Evolutionary conservation across 306 rosid species (phyloP).

Genomic region (Glycyrrhiza uralensis): DNA sequence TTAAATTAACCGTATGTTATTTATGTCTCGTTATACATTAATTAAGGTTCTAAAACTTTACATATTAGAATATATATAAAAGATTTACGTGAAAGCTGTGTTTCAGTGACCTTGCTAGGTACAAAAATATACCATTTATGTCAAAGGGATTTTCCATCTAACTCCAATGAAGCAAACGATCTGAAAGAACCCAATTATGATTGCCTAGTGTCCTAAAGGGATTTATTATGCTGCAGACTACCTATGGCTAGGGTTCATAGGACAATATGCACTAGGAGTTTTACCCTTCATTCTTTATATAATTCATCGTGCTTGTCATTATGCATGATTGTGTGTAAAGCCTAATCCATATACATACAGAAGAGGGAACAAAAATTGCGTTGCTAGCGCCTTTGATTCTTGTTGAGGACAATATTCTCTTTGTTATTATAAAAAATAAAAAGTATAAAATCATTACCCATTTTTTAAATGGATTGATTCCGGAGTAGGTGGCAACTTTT

Average conservation of each 20-base stretch:
- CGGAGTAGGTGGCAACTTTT: conserved; percentile 80
- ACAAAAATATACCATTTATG: conserved; percentile 21
- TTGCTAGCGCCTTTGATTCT: conserved; percentile 41
- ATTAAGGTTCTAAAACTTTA: too few species aligned
- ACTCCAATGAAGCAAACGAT: conserved; percentile 27
- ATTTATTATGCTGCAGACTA: too few species aligned
- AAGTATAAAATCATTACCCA: conserved; percentile 15
- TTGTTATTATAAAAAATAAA: conserved; percentile 23
- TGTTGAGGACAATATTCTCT: conserved; percentile 49
- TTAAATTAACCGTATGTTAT: too few species aligned
- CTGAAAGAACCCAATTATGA: conserved; percentile 21
- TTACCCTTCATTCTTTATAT: neutral
- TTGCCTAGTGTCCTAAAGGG: conserved; percentile 34
- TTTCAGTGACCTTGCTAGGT: conserved; percentile 29
- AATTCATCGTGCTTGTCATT: too few species aligned
- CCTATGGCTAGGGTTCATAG: too few species aligned
- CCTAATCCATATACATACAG: neutral
- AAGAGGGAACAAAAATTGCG: conserved; percentile 43
- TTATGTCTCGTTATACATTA: too few species aligned
- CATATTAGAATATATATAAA: too few species aligned
- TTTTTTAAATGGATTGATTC: conserved; percentile 59
- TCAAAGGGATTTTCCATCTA: conserved; percentile 33
- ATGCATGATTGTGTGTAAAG: too few species aligned
- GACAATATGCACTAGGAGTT: too few species aligned
- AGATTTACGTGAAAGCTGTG: conserved; percentile 21